These are phyloP conservation scores for Fusarium nisikadoi DNA, from an alignment of 2,329 filamentous ascomycete species.

Conservation along the genomic window DNA sequence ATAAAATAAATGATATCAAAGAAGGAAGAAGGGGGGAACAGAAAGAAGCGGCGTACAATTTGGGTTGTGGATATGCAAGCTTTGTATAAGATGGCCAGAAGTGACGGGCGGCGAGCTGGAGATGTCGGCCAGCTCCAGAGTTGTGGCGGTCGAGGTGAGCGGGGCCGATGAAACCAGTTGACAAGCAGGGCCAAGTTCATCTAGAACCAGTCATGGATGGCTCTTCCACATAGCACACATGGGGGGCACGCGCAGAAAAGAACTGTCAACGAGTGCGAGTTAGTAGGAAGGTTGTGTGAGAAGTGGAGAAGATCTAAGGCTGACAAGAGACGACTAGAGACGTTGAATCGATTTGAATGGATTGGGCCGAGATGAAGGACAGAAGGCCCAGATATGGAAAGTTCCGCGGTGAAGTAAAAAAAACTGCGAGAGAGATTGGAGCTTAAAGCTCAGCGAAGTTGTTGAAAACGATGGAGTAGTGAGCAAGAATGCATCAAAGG, in stretches of 20 bases:
- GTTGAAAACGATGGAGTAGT: neutral
- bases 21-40: slow-evolving; percentile 32
- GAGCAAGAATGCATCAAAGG: slow-evolving; percentile 8
- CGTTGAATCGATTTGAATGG: slow-evolving; percentile 3
- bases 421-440: slow-evolving; percentile 1
- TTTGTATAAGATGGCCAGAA: slow-evolving; percentile 40
- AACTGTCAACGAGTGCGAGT: slow-evolving; percentile 48
- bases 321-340: slow-evolving; percentile 20
- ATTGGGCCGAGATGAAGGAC: slow-evolving; percentile 23
- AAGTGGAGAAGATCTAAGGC: slow-evolving; percentile 27
- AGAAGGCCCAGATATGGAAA: slow-evolving; percentile 18
- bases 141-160: slow-evolving; percentile 52
- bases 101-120: slow-evolving; percentile 52
- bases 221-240: slow-evolving; percentile 46
- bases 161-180: slow-evolving; percentile 56
- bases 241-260: slow-evolving; percentile 41
- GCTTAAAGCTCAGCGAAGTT: slow-evolving; percentile 16
- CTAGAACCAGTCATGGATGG: slow-evolving; percentile 54
- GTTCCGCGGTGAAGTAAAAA: slow-evolving; percentile 5
- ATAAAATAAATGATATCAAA: neutral
- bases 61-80: slow-evolving; percentile 38
- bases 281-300: slow-evolving; percentile 20
- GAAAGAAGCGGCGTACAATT: slow-evolving; percentile 35
- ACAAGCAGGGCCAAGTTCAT: slow-evolving; percentile 58
- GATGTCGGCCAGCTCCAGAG: slow-evolving; percentile 59